Percentiles rank a stretch among this genome's conserved stretches.
Evolutionary conservation across 140 eudicot species (phyloP).

Genomic region (Ambrosia hybrid): DNA sequence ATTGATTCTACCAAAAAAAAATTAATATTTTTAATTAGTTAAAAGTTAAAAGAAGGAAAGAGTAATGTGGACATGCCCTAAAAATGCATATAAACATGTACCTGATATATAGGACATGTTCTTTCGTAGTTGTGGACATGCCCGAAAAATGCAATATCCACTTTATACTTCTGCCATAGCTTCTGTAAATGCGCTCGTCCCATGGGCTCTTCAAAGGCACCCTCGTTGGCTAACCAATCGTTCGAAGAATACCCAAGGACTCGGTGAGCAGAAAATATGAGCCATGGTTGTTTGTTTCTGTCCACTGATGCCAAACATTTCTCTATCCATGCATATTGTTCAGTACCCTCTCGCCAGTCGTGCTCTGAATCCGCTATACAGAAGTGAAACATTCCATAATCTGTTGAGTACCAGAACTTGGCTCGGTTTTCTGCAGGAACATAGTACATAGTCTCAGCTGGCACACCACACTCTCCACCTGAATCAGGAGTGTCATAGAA

Average conservation of each 20-base stretch:
- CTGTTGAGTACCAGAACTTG: slow-evolving; percentile 79
- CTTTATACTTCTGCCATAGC: slow-evolving; percentile 84
- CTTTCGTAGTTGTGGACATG: slow-evolving; percentile 61
- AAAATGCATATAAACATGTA: not conserved
- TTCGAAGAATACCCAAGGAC: slow-evolving; percentile 81
- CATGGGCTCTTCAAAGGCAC: slow-evolving; percentile 89
- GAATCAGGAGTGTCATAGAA: slow-evolving; percentile 62
- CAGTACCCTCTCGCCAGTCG: slow-evolving; percentile 87
- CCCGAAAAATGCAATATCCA: slow-evolving; percentile 65
- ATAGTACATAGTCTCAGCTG: slow-evolving; percentile 76
- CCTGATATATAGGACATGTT: slow-evolving; percentile 53
- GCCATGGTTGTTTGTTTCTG: slow-evolving; percentile 81
- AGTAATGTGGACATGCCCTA: not conserved
- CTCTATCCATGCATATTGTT: slow-evolving; percentile 73
- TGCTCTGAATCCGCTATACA: slow-evolving; percentile 84
- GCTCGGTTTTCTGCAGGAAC: slow-evolving; percentile 89
- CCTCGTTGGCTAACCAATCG: slow-evolving; percentile 50
- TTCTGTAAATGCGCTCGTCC: slow-evolving; percentile 79
- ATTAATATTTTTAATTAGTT: not conserved
- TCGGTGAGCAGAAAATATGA: slow-evolving; percentile 72
- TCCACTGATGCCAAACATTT: slow-evolving; percentile 71
- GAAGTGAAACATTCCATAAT: slow-evolving; percentile 83
- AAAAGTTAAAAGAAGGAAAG: not conserved
- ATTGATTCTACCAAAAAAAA: slow-evolving; percentile 20
- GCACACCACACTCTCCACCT: slow-evolving; percentile 93